Conservation (phyloP, 306 rosid genomes). For the Clitoria ternatea region DNA sequence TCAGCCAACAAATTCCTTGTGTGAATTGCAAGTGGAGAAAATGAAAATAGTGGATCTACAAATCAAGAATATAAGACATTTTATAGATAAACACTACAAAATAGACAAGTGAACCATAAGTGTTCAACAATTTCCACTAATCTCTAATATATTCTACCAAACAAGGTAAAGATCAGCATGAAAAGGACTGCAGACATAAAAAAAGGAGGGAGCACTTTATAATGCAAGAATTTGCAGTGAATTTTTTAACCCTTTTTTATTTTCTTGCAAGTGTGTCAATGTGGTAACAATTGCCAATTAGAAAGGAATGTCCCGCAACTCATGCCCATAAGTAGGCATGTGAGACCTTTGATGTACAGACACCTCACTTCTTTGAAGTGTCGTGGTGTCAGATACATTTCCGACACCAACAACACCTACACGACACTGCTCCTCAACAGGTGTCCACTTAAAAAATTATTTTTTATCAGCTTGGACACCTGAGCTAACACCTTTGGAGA, state of each 20-base stretch:
- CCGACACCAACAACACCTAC: no score
- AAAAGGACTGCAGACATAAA: conserved; percentile 1
- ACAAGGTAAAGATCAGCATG: neutral
- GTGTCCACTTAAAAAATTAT: no score
- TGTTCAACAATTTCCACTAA: neutral
- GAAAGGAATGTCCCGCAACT: neutral
- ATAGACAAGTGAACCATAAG: conserved; percentile 8
- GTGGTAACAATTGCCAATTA: neutral
- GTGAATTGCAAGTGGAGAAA: conserved; percentile 97
- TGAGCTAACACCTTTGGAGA: no score
- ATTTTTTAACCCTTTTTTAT: neutral
- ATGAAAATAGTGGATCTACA: conserved; percentile 93
- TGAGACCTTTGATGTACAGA: no score
- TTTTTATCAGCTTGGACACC: no score
- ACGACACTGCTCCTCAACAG: no score
- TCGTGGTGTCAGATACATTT: no score
- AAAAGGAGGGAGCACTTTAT: neutral
- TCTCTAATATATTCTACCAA: neutral
- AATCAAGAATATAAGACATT: conserved; percentile 13
- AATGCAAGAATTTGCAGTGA: neutral
- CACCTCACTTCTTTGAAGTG: no score
- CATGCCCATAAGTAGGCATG: neutral
- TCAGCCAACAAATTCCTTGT: conserved; percentile 89
- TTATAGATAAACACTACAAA: conserved; percentile 1
- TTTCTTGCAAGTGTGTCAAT: neutral